Base-by-base conservation (phyloP, 371 early-diverging fungal genomes). In the Capniomyces stellatus region DNA sequence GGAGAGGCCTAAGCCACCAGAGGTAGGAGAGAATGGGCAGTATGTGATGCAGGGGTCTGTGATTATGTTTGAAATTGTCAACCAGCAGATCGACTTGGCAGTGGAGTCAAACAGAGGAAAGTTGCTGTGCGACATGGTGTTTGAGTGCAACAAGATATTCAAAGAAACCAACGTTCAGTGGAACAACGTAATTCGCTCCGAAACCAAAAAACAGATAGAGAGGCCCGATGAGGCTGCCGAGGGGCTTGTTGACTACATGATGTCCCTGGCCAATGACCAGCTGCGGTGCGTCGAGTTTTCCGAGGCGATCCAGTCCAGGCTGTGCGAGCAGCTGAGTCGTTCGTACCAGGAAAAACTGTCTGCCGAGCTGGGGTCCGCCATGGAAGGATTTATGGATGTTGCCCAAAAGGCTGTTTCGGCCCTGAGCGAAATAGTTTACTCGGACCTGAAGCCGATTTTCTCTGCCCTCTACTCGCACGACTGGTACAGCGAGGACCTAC, bases 201-300 rank as follows among this genome's bases (percentile, higher is more conserved):
- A 97, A 66, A 68, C 77, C 58, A 64, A 74, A 30, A 80, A 77
- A 58, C 85, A 89, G 55, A 51, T 83, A 6, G 81, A 85, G 3
- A 69, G 78, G 40, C 77, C 82, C 0, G 73, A 75, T 1, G 80
- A 81, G 4, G 71, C 75, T 8, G 76, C 83, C 1, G 75, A 74
- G 46, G 93, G 93, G 2, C 67, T 97, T 51, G 79, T 85, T 1
- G 94, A 95, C 57, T 96, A 96, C 63, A 76, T 85, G 0, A 84
- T 92, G 71, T 92, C 96, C 0, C 73, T 94, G 35, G 87, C 87
- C 21, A 96, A 96, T 66, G 92, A 94, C 64, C 84, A 81, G 59
- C 69, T 90, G 62, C 77, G 83, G 46, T 83, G 82, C 51, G 82
- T 87, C 2, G 92, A 94, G 53, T 88, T 87, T 65, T 77, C 86